Percentiles rank a stretch among this genome's conserved stretches.
Conservation (phyloP, 2,329 filamentous ascomycete species). For the Amauroascus verrucosus region DNA sequence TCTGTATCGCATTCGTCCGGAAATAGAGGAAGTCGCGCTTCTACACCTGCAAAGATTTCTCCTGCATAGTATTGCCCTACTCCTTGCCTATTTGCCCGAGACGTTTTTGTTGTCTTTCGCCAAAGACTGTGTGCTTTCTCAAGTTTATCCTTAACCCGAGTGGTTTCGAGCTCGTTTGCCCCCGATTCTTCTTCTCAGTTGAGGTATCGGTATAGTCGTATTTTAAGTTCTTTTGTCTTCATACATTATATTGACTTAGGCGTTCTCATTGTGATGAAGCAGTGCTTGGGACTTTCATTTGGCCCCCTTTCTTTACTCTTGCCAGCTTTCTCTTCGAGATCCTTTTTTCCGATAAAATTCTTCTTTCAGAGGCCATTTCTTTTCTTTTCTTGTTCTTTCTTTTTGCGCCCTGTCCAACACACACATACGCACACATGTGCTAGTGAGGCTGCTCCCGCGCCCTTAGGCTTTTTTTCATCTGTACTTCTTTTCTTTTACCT, state of each 20-base stretch:
- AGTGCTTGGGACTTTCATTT: background rate
- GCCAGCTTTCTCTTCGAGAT: no score
- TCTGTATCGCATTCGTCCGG: background rate
- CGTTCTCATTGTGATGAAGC: background rate
- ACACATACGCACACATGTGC: background rate
- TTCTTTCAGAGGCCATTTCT: background rate
- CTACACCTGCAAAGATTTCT: background rate
- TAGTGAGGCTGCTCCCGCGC: no score
- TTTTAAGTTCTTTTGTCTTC: background rate
- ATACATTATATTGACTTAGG: background rate
- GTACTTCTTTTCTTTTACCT: background rate
- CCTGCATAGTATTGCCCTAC: background rate
- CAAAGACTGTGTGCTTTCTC: no score
- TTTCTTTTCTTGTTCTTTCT: background rate
- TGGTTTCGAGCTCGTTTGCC: background rate
- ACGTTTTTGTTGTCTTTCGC: no score
- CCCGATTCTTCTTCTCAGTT: background rate
- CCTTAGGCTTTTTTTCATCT: background rate
- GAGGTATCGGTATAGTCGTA: background rate
- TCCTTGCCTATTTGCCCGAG: no score
- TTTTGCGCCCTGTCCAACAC: background rate
- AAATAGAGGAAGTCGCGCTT: background rate
- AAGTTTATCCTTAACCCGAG: no score
- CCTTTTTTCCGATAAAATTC: no score
- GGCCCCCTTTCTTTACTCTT: background rate